These are phyloP conservation scores for Cornus suecica DNA, from an alignment of 148 eudicot genomes.

Conservation along the genomic window DNA sequence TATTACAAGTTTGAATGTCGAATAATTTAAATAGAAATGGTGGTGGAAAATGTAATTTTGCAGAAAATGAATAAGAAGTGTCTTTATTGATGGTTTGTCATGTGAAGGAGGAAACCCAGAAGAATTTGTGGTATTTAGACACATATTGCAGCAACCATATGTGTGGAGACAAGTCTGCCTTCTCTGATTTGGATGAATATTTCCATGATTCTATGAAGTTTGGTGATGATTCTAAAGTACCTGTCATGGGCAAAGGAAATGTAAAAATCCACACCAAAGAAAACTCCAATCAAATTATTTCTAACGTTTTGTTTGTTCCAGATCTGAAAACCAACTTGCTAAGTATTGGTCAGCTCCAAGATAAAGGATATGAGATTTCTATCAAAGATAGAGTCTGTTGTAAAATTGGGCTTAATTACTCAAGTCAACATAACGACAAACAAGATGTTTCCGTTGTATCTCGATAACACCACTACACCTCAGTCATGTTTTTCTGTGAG, in stretches of 20 bases:
- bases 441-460: too few relatives aligned
- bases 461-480: too few relatives aligned
- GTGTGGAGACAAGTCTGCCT: constrained; percentile 14
- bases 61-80: constrained; percentile 12
- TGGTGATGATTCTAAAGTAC: too few relatives aligned
- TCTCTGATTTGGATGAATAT: constrained; percentile 17
- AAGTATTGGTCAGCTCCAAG: constrained; percentile 15
- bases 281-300: too few relatives aligned
- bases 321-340: constrained; percentile 19
- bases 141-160: too few relatives aligned
- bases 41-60: constrained; percentile 15
- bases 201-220: constrained; percentile 13
- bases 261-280: too few relatives aligned
- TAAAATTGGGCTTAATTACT: too few relatives aligned
- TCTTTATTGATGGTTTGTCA: too few relatives aligned
- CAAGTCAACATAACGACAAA: too few relatives aligned
- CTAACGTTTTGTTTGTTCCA: constrained; percentile 19
- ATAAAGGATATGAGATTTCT: constrained; percentile 17
- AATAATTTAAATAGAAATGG: constrained; percentile 9
- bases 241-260: too few relatives aligned
- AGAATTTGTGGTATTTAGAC: too few relatives aligned
- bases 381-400: constrained; percentile 13
- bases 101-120: too few relatives aligned
- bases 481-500: constrained; percentile 12
- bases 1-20: constrained; percentile 26